These are phyloP conservation scores for Globisporangium ultimum DNA, from an alignment of 352 stramenopile genomes.

Conservation along the genomic window DNA sequence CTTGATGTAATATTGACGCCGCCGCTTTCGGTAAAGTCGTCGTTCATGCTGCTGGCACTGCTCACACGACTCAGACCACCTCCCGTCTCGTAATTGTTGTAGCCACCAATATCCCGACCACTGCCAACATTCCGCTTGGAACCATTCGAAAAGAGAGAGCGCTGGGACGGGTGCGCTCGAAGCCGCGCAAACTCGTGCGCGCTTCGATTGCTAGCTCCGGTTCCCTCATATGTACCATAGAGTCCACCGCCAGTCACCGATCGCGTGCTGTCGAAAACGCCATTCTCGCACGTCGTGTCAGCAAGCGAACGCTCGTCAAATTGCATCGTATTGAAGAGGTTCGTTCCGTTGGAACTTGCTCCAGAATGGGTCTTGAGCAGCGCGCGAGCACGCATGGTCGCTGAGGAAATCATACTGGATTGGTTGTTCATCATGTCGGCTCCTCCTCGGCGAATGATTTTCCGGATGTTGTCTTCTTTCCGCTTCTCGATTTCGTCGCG, in stretches of 20 bases:
- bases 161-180: slow-evolving; percentile 19
- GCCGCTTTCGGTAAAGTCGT: slow-evolving; percentile 29
- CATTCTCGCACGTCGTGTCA: slow-evolving; percentile 28
- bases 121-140: slow-evolving; percentile 21
- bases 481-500: slow-evolving; percentile 84
- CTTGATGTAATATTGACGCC: slow-evolving; percentile 34
- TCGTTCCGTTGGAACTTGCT: slow-evolving; percentile 24
- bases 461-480: slow-evolving; percentile 60
- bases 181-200: slow-evolving; percentile 8
- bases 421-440: slow-evolving; percentile 14
- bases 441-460: slow-evolving; percentile 32
- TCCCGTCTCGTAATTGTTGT: slow-evolving; percentile 29
- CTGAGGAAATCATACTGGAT: slow-evolving; percentile 11
- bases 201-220: slow-evolving; percentile 25
- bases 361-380: slow-evolving; percentile 11
- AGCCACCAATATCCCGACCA: slow-evolving; percentile 21
- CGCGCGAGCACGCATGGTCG: slow-evolving; percentile 1
- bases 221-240: slow-evolving; percentile 10
- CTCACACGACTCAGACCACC: slow-evolving; percentile 34
- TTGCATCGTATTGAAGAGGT: slow-evolving; percentile 35
- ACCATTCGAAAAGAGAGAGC: slow-evolving; percentile 25
- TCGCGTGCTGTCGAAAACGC: slow-evolving; percentile 24
- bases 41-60: slow-evolving; percentile 46
- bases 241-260: slow-evolving; percentile 15
- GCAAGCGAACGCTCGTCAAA: slow-evolving; percentile 41